Evolutionary conservation across 192 early-diverging fungal genomes (phyloP).

Genomic region (Backusella tuberculispora): DNA sequence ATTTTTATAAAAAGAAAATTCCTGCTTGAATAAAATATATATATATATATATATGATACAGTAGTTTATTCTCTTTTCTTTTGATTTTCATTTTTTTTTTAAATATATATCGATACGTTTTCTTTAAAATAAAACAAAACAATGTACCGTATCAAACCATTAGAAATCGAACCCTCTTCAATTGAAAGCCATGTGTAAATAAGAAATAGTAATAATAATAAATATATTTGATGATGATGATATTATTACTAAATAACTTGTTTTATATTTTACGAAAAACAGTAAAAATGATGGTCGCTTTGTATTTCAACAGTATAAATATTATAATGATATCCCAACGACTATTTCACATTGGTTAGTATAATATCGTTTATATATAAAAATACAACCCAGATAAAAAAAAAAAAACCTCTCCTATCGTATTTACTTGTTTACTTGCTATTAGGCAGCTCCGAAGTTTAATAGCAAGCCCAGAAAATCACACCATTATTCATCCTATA

Average conservation of each 20-base stretch:
- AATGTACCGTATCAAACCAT: not conserved
- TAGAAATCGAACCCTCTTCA: not conserved
- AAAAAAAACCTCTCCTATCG: not conserved
- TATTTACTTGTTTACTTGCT: not conserved
- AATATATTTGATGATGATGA: not conserved
- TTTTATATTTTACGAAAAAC: not conserved
- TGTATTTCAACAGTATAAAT: constrained; percentile 4
- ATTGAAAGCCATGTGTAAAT: constrained; percentile 11
- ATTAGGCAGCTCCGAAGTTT: not conserved
- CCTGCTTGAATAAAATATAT: no score
- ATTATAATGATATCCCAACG: not conserved
- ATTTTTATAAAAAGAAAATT: no score
- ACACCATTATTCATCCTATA: not conserved
- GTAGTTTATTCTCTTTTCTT: no score
- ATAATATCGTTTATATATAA: not conserved
- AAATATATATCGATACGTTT: no score
- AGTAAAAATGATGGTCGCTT: constrained; percentile 3
- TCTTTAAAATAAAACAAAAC: not conserved
- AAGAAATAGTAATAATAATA: not conserved
- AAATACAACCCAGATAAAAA: no score
- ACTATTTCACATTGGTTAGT: constrained; percentile 6
- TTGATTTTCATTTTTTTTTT: no score
- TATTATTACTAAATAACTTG: no score
- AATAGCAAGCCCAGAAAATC: not conserved
- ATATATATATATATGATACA: no score